A percentile compares a stretch with the other conserved stretches of the same genome.
Evolutionary conservation across 2,329 filamentous ascomycete species (phyloP).

Genomic region (Cucurbitaria berberidis): DNA sequence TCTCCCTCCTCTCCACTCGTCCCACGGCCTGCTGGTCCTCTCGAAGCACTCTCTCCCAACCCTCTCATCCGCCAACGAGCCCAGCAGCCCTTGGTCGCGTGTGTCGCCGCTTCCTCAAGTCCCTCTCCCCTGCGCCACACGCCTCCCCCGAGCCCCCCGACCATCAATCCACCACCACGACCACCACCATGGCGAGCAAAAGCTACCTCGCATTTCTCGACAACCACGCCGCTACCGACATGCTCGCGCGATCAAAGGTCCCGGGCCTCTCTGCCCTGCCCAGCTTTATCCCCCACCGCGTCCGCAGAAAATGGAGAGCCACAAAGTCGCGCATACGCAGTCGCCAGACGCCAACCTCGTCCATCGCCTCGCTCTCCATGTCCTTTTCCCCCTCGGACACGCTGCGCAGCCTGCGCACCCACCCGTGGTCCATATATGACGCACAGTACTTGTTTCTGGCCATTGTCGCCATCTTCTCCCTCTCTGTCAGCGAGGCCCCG

Average conservation of each 20-base stretch:
- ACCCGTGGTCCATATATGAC: constrained; percentile 83
- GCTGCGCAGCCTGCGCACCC: constrained; percentile 73
- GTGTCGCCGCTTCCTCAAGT: constrained; percentile 21
- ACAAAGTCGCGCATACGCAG: constrained; percentile 69
- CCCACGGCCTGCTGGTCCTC: constrained; percentile 14
- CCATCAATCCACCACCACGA: too few relatives aligned
- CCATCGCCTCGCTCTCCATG: constrained; percentile 77
- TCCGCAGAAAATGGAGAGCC: constrained; percentile 68
- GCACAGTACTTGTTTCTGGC: constrained; percentile 81
- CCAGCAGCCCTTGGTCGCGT: constrained; percentile 31
- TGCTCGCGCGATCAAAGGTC: constrained; percentile 52
- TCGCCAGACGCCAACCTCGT: constrained; percentile 70
- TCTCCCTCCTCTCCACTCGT: constrained; percentile 12
- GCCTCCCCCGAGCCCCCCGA: constrained; percentile 11
- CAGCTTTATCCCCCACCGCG: constrained; percentile 66
- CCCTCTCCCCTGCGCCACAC: constrained; percentile 11
- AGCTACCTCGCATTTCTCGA: constrained; percentile 46
- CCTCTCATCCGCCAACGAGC: constrained; percentile 3
- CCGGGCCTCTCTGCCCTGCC: constrained; percentile 58
- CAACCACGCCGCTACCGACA: constrained; percentile 34
- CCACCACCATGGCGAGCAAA: constrained; percentile 39
- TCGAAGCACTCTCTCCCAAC: constrained; percentile 7
- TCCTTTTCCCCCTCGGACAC: constrained; percentile 84
- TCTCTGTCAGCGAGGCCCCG: constrained; percentile 79
- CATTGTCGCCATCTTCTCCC: constrained; percentile 78